These are phyloP conservation scores for Clavaria fumosa DNA, from an alignment of 768 basidiomycete species.

Conservation along the genomic window DNA sequence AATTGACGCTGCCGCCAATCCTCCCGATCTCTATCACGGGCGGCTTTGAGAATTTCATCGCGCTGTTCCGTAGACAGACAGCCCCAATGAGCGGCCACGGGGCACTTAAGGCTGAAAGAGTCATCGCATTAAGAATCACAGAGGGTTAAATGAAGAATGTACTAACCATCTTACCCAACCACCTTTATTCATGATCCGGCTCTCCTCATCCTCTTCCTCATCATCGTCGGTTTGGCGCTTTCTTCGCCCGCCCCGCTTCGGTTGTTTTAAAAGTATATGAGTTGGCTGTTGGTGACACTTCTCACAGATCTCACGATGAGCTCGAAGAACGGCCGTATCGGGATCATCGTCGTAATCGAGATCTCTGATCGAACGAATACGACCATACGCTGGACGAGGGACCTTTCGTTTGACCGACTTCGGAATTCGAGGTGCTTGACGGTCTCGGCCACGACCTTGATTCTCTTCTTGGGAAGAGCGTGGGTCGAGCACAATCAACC, in stretches of 20 bases:
- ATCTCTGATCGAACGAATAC: slow-evolving; percentile 26
- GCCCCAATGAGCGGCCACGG: slow-evolving; percentile 61
- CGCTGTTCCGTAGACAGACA: slow-evolving; percentile 53
- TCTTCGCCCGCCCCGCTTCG: slow-evolving; percentile 24
- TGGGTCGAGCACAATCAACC: too few relatives aligned
- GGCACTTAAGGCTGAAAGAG: slow-evolving; percentile 50
- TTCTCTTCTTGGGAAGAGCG: too few relatives aligned
- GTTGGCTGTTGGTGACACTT: slow-evolving; percentile 51
- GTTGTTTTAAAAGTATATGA: slow-evolving; percentile 31
- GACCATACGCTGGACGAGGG: slow-evolving; percentile 28
- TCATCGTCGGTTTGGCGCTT: slow-evolving; percentile 34
- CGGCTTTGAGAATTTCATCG: slow-evolving; percentile 59
- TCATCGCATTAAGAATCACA: slow-evolving; percentile 7
- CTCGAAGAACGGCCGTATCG: slow-evolving; percentile 37
- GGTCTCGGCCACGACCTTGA: too few relatives aligned
- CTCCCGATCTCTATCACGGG: slow-evolving; percentile 32
- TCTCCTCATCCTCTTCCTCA: slow-evolving; percentile 37
- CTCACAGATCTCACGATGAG: slow-evolving; percentile 53
- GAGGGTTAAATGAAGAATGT: not conserved
- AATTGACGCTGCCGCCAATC: slow-evolving; percentile 21
- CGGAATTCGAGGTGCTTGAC: slow-evolving; percentile 7
- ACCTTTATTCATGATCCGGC: slow-evolving; percentile 36
- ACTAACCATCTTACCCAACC: slow-evolving; percentile 79
- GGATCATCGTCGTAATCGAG: slow-evolving; percentile 33
- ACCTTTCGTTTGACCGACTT: slow-evolving; percentile 10